phyloP scores from a whole-genome alignment of 2,329 filamentous ascomycete genomes.

The Fusarium sp. region DNA sequence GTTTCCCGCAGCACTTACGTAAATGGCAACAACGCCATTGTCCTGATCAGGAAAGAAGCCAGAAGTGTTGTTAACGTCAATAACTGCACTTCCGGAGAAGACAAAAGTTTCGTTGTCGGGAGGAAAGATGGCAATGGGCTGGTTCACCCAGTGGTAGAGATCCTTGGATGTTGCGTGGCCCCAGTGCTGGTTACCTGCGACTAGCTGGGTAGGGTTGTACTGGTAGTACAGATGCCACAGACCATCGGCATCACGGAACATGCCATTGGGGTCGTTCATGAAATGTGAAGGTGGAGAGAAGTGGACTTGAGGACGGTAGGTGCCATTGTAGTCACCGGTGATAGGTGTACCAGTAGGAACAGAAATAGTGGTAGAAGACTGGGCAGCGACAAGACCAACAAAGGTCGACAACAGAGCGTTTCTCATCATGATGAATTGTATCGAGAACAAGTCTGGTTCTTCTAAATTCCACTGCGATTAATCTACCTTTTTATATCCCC shows the following conservation, averaged over 20 bases:
- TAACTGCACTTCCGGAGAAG: conserved; percentile 66
- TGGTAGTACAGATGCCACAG: conserved; percentile 75
- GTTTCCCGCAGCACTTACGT: conserved; percentile 41
- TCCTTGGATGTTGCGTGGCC: conserved; percentile 72
- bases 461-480: accelerated
- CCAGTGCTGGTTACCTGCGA: conserved; percentile 72
- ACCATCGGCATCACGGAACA: conserved; percentile 67
- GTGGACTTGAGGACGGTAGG: conserved; percentile 63
- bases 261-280: conserved; percentile 74
- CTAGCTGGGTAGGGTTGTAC: conserved; percentile 56
- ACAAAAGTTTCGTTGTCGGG: conserved; percentile 57
- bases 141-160: conserved; percentile 72
- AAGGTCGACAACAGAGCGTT: neutral
- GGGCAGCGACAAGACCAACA: neutral
- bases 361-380: neutral
- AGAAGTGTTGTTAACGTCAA: conserved; percentile 72
- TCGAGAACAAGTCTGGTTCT: neutral
- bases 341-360: conserved; percentile 42
- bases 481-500: conserved; percentile 2
- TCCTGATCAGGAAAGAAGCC: conserved; percentile 70
- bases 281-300: conserved; percentile 64
- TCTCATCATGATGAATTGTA: neutral
- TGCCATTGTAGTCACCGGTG: conserved; percentile 43
- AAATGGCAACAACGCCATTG: conserved; percentile 69
- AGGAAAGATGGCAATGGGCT: conserved; percentile 69